phyloP scores from a whole-genome alignment of 805 yeast genomes.

The Spathaspora arborariae region DNA sequence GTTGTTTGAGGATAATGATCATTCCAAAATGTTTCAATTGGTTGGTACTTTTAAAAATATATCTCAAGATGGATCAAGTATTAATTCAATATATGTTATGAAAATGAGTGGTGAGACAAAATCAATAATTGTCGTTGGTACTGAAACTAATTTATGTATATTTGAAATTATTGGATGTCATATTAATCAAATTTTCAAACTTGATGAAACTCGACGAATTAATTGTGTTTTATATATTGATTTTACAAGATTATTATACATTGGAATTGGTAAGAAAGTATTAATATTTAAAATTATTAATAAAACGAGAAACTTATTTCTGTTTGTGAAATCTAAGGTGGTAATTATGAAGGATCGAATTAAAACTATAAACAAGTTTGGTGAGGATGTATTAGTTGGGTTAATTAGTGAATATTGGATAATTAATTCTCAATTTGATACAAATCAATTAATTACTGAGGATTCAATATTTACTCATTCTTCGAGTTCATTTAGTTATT shows the following conservation, averaged over 20 bases:
- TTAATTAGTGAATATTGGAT: constrained; percentile 23
- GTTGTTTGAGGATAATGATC: constrained; percentile 15
- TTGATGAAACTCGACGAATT: constrained; percentile 25
- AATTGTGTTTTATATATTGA: constrained; percentile 16
- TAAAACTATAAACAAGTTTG: constrained; percentile 15
- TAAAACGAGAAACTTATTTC: constrained; percentile 28
- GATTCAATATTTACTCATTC: constrained; percentile 16
- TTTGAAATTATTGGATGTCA: constrained; percentile 31
- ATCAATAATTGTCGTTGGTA: constrained; percentile 18
- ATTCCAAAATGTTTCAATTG: constrained; percentile 13
- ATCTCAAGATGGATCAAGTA: constrained; percentile 10
- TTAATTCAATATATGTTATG: constrained; percentile 1
- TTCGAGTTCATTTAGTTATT: constrained; percentile 33
- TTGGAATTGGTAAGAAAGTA: constrained; percentile 29
- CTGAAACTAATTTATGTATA: constrained; percentile 20
- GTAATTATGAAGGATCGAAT: constrained; percentile 28
- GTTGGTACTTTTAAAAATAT: constrained; percentile 17
- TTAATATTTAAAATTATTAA: constrained; percentile 22
- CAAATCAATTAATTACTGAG: constrained; percentile 6
- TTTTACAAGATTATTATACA: constrained; percentile 21
- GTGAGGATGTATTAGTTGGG: constrained; percentile 18
- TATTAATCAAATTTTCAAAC: constrained; percentile 26
- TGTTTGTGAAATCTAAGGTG: constrained; percentile 22
- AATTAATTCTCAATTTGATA: no score
- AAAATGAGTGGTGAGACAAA: neutral